Base-by-base conservation (phyloP, 2,329 filamentous ascomycete species). In the Epichloe typhina region DNA sequence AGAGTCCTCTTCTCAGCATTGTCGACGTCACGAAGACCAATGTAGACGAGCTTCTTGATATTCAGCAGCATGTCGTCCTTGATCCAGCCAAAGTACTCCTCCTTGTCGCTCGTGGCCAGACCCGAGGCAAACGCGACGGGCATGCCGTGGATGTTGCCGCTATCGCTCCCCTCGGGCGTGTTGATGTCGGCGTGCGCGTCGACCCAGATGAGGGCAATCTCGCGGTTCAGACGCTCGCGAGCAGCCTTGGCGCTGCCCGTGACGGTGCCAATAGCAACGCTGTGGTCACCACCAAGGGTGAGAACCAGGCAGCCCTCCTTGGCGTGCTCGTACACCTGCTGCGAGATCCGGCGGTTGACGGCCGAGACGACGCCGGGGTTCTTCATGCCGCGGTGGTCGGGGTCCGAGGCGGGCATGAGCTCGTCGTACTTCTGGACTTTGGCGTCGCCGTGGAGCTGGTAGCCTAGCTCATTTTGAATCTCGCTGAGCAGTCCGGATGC, bases 181-280 rank as follows among this genome's bases (percentile, higher is more conserved):
- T 98, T 98, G 74, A 98, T 96, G 68, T 98, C 93, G 50, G 91
- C 85, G 69, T 98, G 93, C 26, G 93, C 93, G 69, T 98, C 93
- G 35, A 98, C 93, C 93, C 93, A 98, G 66, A 98, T 94, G 52
- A 98, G 88, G 12, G 89, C 93, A 55, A 96, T 83, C 61, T 97
- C 91, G 51, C 84, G 77, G 43, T 74, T 80, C 53, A 95, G 72
- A 17, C 91, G 74, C 75, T 98, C 90, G 52, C 87, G 81, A 40
- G 88, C 83, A 0, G 91, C 93, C 71, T 84, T 87, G 37, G 90
- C 87, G 1, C 85, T 88, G 40, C 93, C 93, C 31, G 85, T 84
- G 59, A 98, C 82, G 46, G 88, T 95, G 55, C 93, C 93, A 60
- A 98, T 94, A 55, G 93, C 93, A 64, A 98, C 94, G 56, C 84